A percentile compares a stretch with the other conserved stretches of the same genome.
phyloP scores from a whole-genome alignment of 2,329 filamentous ascomycete genomes.

The Blastomyces parvus region DNA sequence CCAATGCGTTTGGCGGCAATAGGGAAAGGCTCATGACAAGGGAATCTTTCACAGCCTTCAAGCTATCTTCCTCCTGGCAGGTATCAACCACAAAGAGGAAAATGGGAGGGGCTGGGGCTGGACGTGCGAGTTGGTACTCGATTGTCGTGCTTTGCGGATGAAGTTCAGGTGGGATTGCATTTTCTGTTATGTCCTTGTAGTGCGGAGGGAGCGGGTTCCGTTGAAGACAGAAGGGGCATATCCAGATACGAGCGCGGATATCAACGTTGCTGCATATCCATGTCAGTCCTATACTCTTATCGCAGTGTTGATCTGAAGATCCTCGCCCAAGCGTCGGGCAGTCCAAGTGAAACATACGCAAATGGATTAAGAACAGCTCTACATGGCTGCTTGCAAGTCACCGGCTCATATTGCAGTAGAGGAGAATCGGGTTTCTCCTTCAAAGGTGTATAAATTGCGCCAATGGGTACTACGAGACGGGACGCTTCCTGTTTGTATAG shows the following conservation, averaged over 20 bases:
- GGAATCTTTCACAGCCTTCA: constrained; percentile 58
- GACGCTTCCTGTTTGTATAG: constrained; percentile 65
- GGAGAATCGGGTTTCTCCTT: constrained; percentile 82
- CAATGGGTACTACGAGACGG: constrained; percentile 88
- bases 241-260: constrained; percentile 57
- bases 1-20: constrained; percentile 53
- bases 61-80: constrained; percentile 58
- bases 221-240: constrained; percentile 59
- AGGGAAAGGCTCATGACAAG: constrained; percentile 58
- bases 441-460: constrained; percentile 86
- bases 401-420: constrained; percentile 87
- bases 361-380: constrained; percentile 93
- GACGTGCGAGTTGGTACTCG: constrained; percentile 54
- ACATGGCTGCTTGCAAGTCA: constrained; percentile 93
- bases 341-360: constrained; percentile 54
- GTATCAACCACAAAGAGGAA: constrained; percentile 61
- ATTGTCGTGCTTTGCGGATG: constrained; percentile 57
- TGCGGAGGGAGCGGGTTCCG: constrained; percentile 56
- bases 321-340: neutral
- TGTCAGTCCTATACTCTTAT: constrained; percentile 20
- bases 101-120: constrained; percentile 56
- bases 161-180: constrained; percentile 56
- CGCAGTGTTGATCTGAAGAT: neutral
- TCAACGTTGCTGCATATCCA: constrained; percentile 47
- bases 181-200: constrained; percentile 60